A percentile compares a stretch with the other conserved stretches of the same genome.
Conservation (phyloP, 352 stramenopile species). For the Phytopythium sindhum region DNA sequence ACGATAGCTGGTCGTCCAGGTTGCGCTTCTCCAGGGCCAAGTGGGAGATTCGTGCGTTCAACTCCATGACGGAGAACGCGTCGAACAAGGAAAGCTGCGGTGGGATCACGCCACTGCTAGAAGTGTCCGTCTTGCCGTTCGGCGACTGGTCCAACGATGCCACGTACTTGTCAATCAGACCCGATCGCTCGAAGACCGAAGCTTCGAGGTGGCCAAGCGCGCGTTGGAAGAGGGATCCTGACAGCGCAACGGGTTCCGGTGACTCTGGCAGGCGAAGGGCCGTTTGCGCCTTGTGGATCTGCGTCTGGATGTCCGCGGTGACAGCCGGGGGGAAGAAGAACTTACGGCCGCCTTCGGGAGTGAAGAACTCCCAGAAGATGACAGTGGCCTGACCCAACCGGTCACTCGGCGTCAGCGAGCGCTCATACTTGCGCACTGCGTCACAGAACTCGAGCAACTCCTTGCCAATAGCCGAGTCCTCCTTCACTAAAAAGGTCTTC, state of each 20-base stretch:
- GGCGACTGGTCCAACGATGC: slow-evolving; percentile 51
- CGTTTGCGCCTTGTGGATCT: slow-evolving; percentile 64
- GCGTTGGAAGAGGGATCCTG: slow-evolving; percentile 64
- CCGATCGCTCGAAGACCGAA: slow-evolving; percentile 64
- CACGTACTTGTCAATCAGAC: slow-evolving; percentile 79
- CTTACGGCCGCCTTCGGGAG: slow-evolving; percentile 47
- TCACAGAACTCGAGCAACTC: slow-evolving; percentile 81
- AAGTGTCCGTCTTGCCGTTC: slow-evolving; percentile 13
- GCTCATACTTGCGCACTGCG: slow-evolving; percentile 81
- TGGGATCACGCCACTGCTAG: slow-evolving; percentile 33
- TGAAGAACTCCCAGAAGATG: slow-evolving; percentile 86
- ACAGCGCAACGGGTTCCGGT: slow-evolving; percentile 23
- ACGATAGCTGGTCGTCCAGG: slow-evolving; percentile 28
- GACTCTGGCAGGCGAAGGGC: slow-evolving; percentile 25
- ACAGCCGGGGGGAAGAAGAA: slow-evolving; percentile 64
- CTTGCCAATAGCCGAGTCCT: slow-evolving; percentile 49
- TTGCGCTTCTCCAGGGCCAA: slow-evolving; percentile 43
- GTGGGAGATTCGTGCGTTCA: slow-evolving; percentile 77
- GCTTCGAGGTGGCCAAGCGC: slow-evolving; percentile 68
- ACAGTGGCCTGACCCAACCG: slow-evolving; percentile 69
- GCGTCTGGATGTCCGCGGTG: slow-evolving; percentile 43
- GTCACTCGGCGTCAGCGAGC: slow-evolving; percentile 59
- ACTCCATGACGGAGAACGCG: slow-evolving; percentile 84
- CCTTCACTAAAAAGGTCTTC: slow-evolving; percentile 69
- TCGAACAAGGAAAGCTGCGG: slow-evolving; percentile 80